Base-by-base conservation (phyloP, 345 rosid species). In the Acer saccharum region DNA sequence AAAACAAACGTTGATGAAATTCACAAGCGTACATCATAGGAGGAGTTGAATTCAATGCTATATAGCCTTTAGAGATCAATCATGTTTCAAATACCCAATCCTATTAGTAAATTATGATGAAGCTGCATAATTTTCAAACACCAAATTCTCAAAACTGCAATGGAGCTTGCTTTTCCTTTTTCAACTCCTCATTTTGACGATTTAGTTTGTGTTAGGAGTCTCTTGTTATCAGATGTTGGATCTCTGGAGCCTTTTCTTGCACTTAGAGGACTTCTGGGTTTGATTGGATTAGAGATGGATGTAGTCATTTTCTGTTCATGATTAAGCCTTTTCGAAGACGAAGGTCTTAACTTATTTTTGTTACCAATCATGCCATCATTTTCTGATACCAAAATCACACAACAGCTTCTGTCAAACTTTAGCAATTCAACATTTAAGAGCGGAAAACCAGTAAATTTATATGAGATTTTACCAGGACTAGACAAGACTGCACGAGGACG, bases 401-500 rank as follows among this genome's bases (percentile, higher is more conserved):
- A 75, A 20, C 2, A 69, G 43, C 2, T 29, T 29, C 21, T 3
- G 25, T 57, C 23, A 32, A 27, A 25, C 21, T 50, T 69, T 20
- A 48, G 54, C 54, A 4, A 57, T 25, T 25, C 16, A 69, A 50
- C 29, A 13, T 0, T 41, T 8, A n/a, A 39, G 5, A 18, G 17
- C 0, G 12, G 71, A 35, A 66, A 6, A 32, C 35, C 35, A 32
- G 35, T 5, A 32, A 32, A 32, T 32, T 32, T 6, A 41, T 20
- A 21, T 13, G 20, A 7, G 10, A 69, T 74, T 77, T 74, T 77
- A 85, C 86, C 81, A 13, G 86, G 88, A 69, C 88, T 83, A 11
- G 83, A 85, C 25, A 83, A 55, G 39, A 85, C 81, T 60, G 88
- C 86, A 11, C 84, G 79, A 54, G 84, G 86, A 12, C 84, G 82